phyloP scores from a whole-genome alignment of 2,329 filamentous ascomycete genomes.

The Penicillium sp. region DNA sequence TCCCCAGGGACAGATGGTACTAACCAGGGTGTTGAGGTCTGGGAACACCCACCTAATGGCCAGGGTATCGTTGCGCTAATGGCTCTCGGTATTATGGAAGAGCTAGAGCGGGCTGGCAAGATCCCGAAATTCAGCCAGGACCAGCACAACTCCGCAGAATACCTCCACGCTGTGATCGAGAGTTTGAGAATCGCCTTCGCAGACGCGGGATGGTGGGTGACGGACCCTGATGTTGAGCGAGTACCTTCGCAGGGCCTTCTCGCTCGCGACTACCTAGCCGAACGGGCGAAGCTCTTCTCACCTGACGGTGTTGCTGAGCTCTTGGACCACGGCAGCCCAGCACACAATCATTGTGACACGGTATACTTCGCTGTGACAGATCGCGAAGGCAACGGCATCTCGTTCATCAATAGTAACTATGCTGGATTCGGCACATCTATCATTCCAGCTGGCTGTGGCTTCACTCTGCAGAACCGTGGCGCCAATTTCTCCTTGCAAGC shows the following conservation, averaged over 20 bases:
- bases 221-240: constrained; percentile 67
- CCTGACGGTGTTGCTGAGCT: constrained; percentile 53
- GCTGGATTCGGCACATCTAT: constrained; percentile 82
- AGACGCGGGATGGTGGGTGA: constrained; percentile 86
- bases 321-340: constrained; percentile 74
- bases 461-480: constrained; percentile 91
- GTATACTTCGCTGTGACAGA: constrained; percentile 92
- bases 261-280: constrained; percentile 70
- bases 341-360: constrained; percentile 83
- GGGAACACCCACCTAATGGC: constrained; percentile 96
- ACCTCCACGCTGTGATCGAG: constrained; percentile 86
- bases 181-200: constrained; percentile 85
- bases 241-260: constrained; percentile 73
- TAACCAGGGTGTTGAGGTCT: constrained; percentile 67
- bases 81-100: constrained; percentile 87
- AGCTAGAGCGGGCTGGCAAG: constrained; percentile 72
- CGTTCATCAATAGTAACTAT: constrained; percentile 96
- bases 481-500: constrained; percentile 74
- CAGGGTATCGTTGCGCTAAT: constrained; percentile 95
- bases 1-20: constrained; percentile 26
- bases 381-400: constrained; percentile 80
- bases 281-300: constrained; percentile 65
- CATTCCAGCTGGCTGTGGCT: constrained; percentile 81
- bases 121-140: constrained; percentile 66
- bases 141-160: constrained; percentile 79